Evolutionary conservation across 768 basidiomycete genomes (phyloP).

Genomic region (Austroboletus eburneus): DNA sequence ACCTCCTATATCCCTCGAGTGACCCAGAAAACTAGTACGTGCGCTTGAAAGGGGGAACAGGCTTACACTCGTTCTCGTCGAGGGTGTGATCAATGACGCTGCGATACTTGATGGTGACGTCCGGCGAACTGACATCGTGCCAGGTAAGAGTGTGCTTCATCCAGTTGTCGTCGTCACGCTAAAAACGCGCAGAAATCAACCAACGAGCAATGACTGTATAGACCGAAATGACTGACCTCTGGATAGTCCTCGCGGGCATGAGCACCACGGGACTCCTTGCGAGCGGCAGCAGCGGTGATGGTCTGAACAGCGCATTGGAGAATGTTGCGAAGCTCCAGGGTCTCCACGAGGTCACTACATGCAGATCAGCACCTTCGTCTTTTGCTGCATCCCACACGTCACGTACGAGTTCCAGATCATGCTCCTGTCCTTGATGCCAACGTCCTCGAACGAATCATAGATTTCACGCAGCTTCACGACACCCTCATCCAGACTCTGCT

Average conservation of each 20-base stretch:
- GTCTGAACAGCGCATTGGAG: constrained; percentile 96
- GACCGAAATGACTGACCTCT: constrained; percentile 51
- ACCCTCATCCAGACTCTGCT: constrained; percentile 86
- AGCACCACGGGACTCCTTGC: constrained; percentile 97
- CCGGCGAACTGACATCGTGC: constrained; percentile 70
- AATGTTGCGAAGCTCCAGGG: constrained; percentile 93
- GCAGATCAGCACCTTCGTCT: constrained; percentile 6
- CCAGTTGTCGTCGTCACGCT: constrained; percentile 93
- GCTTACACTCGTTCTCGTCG: constrained; percentile 95
- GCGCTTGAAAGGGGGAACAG: constrained; percentile 97
- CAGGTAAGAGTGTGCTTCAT: constrained; percentile 97
- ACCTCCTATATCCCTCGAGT: neutral
- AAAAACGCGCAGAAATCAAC: constrained; percentile 1
- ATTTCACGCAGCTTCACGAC: constrained; percentile 81
- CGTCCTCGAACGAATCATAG: constrained; percentile 84
- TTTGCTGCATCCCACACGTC: neutral
- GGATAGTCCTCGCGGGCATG: constrained; percentile 98
- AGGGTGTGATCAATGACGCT: constrained; percentile 80
- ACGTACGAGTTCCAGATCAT: constrained; percentile 99
- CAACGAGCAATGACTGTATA: neutral
- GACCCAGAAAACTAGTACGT: constrained; percentile 55
- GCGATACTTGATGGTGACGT: constrained; percentile 89
- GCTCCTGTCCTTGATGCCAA: constrained; percentile 96
- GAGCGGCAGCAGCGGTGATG: constrained; percentile 86
- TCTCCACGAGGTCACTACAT: constrained; percentile 89